These are phyloP conservation scores for Solanum corneliomulleri DNA, from an alignment of 257 asterid genomes.

Conservation along the genomic window DNA sequence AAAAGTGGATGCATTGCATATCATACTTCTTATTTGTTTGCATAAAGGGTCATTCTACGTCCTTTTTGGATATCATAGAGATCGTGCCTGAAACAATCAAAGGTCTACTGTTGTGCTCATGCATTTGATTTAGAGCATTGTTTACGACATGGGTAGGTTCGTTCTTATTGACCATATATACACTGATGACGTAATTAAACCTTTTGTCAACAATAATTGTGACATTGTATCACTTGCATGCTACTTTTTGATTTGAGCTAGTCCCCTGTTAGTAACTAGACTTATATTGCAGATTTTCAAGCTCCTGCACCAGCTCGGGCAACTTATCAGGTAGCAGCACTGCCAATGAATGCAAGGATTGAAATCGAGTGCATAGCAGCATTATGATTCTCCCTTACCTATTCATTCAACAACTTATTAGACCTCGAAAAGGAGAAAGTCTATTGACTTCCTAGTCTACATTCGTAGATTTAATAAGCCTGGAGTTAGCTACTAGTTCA, in stretches of 20 bases:
- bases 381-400: background rate
- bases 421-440: background rate
- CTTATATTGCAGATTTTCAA: conserved; percentile 56
- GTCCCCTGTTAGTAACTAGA: background rate
- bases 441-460: background rate
- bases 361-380: conserved; percentile 87
- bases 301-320: conserved; percentile 90
- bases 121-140: background rate
- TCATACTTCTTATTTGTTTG: background rate
- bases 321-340: conserved; percentile 88
- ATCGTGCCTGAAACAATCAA: background rate
- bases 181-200: background rate
- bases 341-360: conserved; percentile 74
- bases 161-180: background rate
- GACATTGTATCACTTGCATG: background rate
- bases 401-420: background rate
- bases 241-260: background rate
- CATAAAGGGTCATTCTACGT: background rate
- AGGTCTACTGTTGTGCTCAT: background rate
- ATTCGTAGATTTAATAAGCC: background rate
- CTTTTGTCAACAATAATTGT: background rate
- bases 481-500: background rate
- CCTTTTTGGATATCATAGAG: background rate
- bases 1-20: background rate
- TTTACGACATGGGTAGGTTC: background rate